phyloP scores from a whole-genome alignment of 345 rosid species.

The Turritis glabra region DNA sequence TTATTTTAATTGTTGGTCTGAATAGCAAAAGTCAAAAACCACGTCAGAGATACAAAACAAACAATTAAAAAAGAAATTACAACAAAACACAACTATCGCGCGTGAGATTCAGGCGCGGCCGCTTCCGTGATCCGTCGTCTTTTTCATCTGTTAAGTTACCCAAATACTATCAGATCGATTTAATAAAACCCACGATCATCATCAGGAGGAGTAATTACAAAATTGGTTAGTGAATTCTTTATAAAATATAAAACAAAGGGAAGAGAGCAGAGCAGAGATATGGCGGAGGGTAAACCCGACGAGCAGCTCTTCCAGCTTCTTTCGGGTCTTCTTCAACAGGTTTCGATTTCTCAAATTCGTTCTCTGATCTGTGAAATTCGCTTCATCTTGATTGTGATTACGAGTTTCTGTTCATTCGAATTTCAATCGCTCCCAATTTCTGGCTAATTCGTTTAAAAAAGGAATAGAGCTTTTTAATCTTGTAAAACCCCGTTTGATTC shows the following conservation, averaged over 20 bases:
- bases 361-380: background rate
- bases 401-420: background rate
- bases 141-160: background rate
- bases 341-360: background rate
- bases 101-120: constrained; percentile 14
- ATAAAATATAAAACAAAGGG: background rate
- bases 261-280: constrained; percentile 13
- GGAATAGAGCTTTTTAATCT: too few relatives aligned
- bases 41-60: background rate
- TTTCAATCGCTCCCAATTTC: background rate
- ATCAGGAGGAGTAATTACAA: background rate
- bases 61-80: too few relatives aligned
- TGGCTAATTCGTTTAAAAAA: background rate
- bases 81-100: background rate
- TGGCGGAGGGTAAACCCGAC: constrained; percentile 53
- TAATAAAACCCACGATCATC: background rate
- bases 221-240: background rate
- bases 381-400: background rate
- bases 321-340: constrained; percentile 74
- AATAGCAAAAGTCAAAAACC: background rate
- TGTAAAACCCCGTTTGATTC: too few relatives aligned
- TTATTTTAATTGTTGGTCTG: too few relatives aligned
- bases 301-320: constrained; percentile 73
- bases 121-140: background rate
- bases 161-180: background rate